Evolutionary conservation across 176 grass and related monocot species (phyloP), one percentile per base, ranked within the genome.

Genomic region (Calamus simplicifolius): DNA sequence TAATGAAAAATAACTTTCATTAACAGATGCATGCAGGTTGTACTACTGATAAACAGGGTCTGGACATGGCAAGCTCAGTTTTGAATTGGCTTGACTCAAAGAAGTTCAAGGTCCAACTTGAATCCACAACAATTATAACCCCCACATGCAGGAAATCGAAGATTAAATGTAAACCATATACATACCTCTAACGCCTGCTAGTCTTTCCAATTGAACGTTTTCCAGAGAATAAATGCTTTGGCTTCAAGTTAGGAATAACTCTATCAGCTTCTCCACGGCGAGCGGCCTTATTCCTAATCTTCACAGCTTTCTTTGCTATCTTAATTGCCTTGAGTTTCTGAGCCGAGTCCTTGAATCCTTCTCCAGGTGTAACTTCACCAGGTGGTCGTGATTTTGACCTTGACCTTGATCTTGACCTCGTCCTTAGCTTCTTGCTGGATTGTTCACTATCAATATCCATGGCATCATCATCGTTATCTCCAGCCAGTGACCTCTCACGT

Each of bases 221-320:
- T n/a, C 85, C 90, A 64, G 90, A 86, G 70, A 84, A 95, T 16
- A 95, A 68, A 72, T 95, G 90, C 31, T 95, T 95, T 15, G 90
- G 90, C 53, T 82, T 89, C 86, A 95, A 69, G 23, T 79, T 89
- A 35, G 78, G 79, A 70, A 95, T 89, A 29, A 86, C 82, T 13
- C 90, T 84, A 19, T 95, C 90, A 0, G 62, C 85, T 77, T 95
- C 90, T 73, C 90, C 90, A 55, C 73, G 69, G 19, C 82, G 71
- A 61, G 85, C 90, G n/a, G 77, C 62, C 82, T 95, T 95, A 54
- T 89, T 95, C 74, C 90, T 86, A 3, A 72, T 31, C 79, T 16
- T 86, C 13, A 72, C 74, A 6, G 85, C 48, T 6, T 69, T 71
- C 48, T 78, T 75, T 0, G 71, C 77, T 12, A 81, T 85, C 73